Percentiles rank a stretch among this genome's conserved stretches.
Evolutionary conservation across 441 rosid genomes (phyloP).

Genomic region (Theobroma grandiflorum): DNA sequence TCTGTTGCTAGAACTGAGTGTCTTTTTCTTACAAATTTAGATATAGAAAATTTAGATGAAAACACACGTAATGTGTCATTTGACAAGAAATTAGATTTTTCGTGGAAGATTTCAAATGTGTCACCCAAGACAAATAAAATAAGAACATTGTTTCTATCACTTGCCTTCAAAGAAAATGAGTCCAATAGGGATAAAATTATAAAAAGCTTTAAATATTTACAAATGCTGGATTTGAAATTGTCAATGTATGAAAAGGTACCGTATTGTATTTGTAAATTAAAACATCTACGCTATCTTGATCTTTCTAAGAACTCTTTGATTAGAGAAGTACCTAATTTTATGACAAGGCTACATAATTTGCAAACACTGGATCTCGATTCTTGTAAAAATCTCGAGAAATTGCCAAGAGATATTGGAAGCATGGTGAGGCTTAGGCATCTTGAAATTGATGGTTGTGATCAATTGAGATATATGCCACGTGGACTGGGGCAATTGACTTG

Average conservation of each 20-base stretch:
- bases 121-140: background rate
- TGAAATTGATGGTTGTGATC: background rate
- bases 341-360: background rate
- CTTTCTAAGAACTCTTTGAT: background rate
- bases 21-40: background rate
- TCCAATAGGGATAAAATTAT: background rate
- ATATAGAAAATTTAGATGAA: background rate
- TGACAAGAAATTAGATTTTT: background rate
- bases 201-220: background rate
- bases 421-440: background rate
- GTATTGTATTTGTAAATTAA: background rate
- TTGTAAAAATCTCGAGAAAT: background rate
- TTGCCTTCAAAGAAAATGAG: fast-evolving
- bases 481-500: background rate
- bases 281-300: background rate
- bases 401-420: background rate
- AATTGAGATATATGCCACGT: background rate
- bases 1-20: background rate
- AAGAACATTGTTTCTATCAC: background rate
- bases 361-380: background rate
- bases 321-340: background rate
- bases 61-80: background rate
- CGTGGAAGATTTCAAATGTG: background rate
- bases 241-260: background rate
- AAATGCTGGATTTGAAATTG: background rate